These are phyloP conservation scores for Carallia pectinifolia DNA, from an alignment of 345 rosid genomes.

Conservation along the genomic window DNA sequence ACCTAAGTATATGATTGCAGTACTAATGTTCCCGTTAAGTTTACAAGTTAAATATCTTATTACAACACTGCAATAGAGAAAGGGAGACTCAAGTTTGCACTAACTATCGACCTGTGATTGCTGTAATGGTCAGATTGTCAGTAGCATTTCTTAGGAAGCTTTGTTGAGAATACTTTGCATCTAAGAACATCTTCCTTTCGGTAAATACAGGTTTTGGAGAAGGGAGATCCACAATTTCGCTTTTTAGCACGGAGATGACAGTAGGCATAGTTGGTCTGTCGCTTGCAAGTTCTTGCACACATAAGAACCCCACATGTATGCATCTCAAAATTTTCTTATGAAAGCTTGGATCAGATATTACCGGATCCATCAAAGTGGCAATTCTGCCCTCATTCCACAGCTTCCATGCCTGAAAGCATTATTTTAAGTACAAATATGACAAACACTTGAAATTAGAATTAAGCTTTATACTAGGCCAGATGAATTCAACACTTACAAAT, in stretches of 20 bases:
- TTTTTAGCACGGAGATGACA: constrained; percentile 6
- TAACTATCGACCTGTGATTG: constrained; percentile 12
- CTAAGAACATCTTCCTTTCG: neutral
- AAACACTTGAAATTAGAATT: neutral
- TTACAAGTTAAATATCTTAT: no score
- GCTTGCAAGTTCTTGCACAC: constrained; percentile 52
- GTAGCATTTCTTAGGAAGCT: neutral
- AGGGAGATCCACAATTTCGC: neutral
- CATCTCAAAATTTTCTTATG: constrained; percentile 41
- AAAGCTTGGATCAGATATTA: constrained; percentile 31
- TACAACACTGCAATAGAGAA: no score
- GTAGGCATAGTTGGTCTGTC: constrained; percentile 48
- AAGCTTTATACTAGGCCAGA: neutral
- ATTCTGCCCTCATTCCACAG: constrained; percentile 25
- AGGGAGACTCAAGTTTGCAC: no score
- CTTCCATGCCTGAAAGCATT: constrained; percentile 49
- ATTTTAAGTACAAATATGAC: neutral
- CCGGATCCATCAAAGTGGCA: constrained; percentile 9
- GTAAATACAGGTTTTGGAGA: constrained; percentile 12
- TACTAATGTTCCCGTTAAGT: no score
- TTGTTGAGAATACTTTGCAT: neutral
- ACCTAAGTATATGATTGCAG: no score
- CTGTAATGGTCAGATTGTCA: constrained; percentile 17
- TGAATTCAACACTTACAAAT: constrained; percentile 40
- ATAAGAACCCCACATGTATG: constrained; percentile 56